Evolutionary conservation across 805 yeast species (phyloP), one percentile per base, ranked within the genome.

Genomic region (Saturnispora serradocipensis): DNA sequence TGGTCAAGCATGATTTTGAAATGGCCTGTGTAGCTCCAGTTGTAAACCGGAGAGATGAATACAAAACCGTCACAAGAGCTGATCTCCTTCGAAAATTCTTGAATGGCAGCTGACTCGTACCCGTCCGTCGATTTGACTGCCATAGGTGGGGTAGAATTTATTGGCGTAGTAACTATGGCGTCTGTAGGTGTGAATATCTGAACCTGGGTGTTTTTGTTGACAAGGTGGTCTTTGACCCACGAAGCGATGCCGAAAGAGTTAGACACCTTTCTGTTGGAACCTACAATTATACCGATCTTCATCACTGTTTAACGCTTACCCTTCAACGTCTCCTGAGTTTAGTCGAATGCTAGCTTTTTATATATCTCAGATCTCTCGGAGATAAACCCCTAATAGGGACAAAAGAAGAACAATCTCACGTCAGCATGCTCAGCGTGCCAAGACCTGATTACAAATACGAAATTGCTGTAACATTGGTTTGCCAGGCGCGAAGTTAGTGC

Each of bases 1-100:
- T 53, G 56, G 24, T 53, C 56, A 8, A 53, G 44, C 54, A 51
- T 48, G 32, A 51, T 46, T n/a, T 53, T 53, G 22, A 53, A 48
- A 9, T 48, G 44, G 8, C 56, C 56, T 3, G 52, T 15, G 34
- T 51, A 53, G 7, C 51, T 36, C 16, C 42, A 30, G 24, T 53
- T 53, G 44, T 53, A 53, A 20, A 48, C 54, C 5, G 56, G 56
- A 9, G 53, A 38, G 22, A 53, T 40, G 30, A 53, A 47, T 24
- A 53, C 46, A 32, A 44, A 53, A 2, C 51, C 56, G 24, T 51
- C 49, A 30, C 52, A 49, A 8, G 52, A 36, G 5, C 24, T 11
- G 22, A 50, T 40, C 4, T 42, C 42, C 9, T 15, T 32, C 8
- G 54, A 32, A 24, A 15, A 49, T 2, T 38, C 22, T n/a, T 34